These are phyloP conservation scores for Nicotiana attenuata DNA, from an alignment of 257 asterid genomes.

Conservation along the genomic window DNA sequence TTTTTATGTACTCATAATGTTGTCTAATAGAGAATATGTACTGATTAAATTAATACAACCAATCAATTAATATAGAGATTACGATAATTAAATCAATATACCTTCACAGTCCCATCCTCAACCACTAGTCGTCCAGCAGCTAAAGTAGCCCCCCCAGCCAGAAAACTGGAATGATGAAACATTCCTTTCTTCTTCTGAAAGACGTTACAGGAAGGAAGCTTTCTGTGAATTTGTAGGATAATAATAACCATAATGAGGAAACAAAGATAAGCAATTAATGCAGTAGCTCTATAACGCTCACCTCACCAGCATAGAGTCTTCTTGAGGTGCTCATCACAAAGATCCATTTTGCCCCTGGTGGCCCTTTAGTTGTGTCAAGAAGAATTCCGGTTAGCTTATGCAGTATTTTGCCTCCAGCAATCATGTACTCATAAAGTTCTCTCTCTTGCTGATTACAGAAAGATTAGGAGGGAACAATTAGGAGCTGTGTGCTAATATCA, in stretches of 20 bases:
- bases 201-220: conserved; percentile 1
- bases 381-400: conserved; percentile 45
- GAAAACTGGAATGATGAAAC: conserved; percentile 97
- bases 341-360: conserved; percentile 68
- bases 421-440: conserved; percentile 53
- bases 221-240: not conserved
- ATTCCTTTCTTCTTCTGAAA: conserved; percentile 82
- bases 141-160: conserved; percentile 91
- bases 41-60: not conserved
- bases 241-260: not conserved
- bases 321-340: conserved; percentile 93
- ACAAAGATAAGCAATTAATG: conserved; percentile 7
- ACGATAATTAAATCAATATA: conserved; percentile 14
- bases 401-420: conserved; percentile 50
- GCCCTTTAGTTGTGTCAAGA: conserved; percentile 54
- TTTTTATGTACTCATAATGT: not conserved
- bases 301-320: conserved; percentile 78
- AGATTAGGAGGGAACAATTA: not conserved
- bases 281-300: conserved; percentile 22
- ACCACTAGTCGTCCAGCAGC: conserved; percentile 92
- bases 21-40: too few relatives aligned
- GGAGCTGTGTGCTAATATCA: not conserved
- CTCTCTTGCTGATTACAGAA: conserved; percentile 71
- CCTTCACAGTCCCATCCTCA: conserved; percentile 70
- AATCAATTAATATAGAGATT: not conserved